Base-by-base conservation (phyloP, 805 yeast species). In the Clavispora fructus region DNA sequence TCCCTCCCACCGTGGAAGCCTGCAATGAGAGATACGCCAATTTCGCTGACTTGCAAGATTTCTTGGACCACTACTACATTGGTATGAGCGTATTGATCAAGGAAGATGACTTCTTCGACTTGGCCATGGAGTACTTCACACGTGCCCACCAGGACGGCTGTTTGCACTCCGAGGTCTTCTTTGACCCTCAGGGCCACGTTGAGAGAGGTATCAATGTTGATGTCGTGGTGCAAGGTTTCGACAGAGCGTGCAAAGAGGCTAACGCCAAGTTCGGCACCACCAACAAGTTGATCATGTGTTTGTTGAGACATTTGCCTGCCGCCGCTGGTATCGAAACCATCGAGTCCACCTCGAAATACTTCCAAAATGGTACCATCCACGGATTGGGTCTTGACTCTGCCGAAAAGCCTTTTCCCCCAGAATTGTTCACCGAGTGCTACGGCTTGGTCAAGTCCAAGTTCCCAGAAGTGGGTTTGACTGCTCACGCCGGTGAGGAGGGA, bases 401-500 rank as follows among this genome's bases (percentile, higher is more conserved):
- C 35, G 96, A 87, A 62, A 78, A 70, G 50, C 90, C 88, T 30
- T 82, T 83, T 66, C 92, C 91, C 13, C 92, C 95, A 10, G 73
- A 77, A 42, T 59, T 83, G 41, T 87, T 86, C 58, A 67, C 66
- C 12, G 86, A 83, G 41, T 82, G 89, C 61, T 87, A 82, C 61
- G 55, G 64, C 9, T 57, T 61, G 17, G 75, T 85, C 7, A 71
- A 69, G 45, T 66, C 69, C 23, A 59, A 69, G 37, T 77, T 71
- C 57, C 79, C 83, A 23, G 66, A 77, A 23, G 75, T 83, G 45
- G 75, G 80, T 35, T 71, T 85, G 45, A 87, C 95, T 32, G 92
- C 95, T 2, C 95, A 87, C 59, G 95, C 94, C 2, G 95, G 95
- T 57, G 95, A 87, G 66, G 95, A 87, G 69, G 95, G 92, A 44